These are phyloP conservation scores for Populus euphratica DNA, from an alignment of 345 rosid species.

Conservation along the genomic window DNA sequence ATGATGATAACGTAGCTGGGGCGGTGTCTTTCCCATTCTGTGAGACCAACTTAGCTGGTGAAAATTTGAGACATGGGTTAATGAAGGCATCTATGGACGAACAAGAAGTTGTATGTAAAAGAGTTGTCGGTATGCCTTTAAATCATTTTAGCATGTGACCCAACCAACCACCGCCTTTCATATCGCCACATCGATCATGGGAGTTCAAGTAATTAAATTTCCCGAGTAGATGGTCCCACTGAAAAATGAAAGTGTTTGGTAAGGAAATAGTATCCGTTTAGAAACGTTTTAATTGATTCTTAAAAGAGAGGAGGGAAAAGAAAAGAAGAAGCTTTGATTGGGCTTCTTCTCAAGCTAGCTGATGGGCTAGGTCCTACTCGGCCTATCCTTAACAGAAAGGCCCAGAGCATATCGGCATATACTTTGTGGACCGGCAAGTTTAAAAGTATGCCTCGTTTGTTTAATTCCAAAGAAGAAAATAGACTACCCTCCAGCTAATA, in stretches of 20 bases:
- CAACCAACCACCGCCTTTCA: too few species aligned
- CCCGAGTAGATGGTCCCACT: not conserved
- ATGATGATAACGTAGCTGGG: not conserved
- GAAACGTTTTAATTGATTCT: not conserved
- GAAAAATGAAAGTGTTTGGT: not conserved
- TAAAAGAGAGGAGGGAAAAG: too few species aligned
- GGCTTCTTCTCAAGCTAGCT: not conserved
- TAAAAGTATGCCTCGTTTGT: too few species aligned
- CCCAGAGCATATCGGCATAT: not conserved
- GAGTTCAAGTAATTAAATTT: not conserved
- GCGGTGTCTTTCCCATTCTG: too few species aligned
- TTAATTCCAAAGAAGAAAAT: too few species aligned
- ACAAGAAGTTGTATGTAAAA: not conserved
- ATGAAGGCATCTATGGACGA: not conserved
- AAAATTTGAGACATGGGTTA: not conserved
- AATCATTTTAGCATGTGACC: too few species aligned
- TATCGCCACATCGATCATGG: too few species aligned
- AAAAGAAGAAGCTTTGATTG: not conserved
- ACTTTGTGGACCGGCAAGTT: not conserved
- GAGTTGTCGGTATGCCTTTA: too few species aligned
- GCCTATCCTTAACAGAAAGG: not conserved
- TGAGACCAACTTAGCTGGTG: too few species aligned
- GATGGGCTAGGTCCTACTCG: not conserved
- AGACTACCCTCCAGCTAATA: too few species aligned
- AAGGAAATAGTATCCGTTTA: not conserved